These are phyloP conservation scores for Leishmania mexicana DNA, from an alignment of 208 protist species.

Conservation along the genomic window DNA sequence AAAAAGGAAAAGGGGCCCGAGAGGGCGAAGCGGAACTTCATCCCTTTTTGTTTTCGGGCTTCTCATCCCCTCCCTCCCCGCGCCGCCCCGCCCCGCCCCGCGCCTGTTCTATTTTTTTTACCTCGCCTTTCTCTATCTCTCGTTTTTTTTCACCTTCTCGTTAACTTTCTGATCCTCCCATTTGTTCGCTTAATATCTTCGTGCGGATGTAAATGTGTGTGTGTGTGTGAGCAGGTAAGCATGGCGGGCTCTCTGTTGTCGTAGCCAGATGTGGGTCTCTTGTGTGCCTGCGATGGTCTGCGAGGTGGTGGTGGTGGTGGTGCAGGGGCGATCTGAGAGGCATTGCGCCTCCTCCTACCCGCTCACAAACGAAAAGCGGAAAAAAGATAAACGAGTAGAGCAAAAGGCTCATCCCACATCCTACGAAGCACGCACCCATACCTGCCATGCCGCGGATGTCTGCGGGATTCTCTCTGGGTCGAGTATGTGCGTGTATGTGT, in stretches of 20 bases:
- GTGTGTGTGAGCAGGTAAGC: not conserved
- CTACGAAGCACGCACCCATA: not conserved
- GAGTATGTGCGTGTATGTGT: not conserved
- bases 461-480: not conserved
- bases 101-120: not conserved
- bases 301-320: not conserved
- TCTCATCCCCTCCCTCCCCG: no score
- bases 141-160: not conserved
- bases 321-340: no score
- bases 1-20: not conserved
- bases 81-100: no score
- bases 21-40: not conserved
- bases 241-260: not conserved
- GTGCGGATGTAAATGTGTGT: not conserved
- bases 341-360: no score
- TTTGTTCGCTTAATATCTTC: not conserved
- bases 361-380: no score
- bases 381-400: no score
- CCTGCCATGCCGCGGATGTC: not conserved
- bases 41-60: no score
- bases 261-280: not conserved
- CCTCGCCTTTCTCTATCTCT: not conserved
- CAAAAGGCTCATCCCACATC: not conserved
- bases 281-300: not conserved
- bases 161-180: not conserved